Evolutionary conservation across 164 flowering plant genomes (phyloP).

Genomic region (Aristolochia fimbriata): DNA sequence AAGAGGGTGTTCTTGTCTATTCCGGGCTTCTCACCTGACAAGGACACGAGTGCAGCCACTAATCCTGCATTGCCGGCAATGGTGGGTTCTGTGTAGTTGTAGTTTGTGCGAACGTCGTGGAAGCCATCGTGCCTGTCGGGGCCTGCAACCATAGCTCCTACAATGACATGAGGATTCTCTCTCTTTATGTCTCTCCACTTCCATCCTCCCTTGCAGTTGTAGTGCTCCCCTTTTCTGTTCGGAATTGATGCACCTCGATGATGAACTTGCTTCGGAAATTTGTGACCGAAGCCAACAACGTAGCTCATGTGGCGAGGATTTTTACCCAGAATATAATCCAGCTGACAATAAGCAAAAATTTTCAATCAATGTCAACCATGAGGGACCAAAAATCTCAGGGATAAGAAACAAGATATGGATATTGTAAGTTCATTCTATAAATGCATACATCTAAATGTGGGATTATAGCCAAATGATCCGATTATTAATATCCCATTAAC

Average conservation of each 20-base stretch:
- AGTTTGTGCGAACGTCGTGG: conserved; percentile 69
- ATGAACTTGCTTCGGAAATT: conserved; percentile 82
- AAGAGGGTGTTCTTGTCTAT: conserved; percentile 94
- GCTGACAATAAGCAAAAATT: conserved; percentile 33
- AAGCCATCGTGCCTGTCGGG: conserved; percentile 86
- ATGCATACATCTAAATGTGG: too few relatives aligned
- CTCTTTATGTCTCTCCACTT: conserved; percentile 75
- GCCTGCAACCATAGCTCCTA: conserved; percentile 98
- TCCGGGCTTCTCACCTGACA: conserved; percentile 52
- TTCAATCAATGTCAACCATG: neutral
- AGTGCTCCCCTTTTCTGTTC: conserved; percentile 51
- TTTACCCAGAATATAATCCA: conserved; percentile 87
- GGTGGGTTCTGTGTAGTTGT: conserved; percentile 93
- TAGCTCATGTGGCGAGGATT: conserved; percentile 95
- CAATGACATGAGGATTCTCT: conserved; percentile 76
- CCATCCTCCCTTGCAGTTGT: conserved; percentile 93
- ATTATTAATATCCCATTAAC: too few relatives aligned
- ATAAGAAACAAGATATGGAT: too few relatives aligned
- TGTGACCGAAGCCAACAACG: conserved; percentile 74
- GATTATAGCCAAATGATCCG: too few relatives aligned
- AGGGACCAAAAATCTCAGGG: neutral
- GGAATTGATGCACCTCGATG: conserved; percentile 95
- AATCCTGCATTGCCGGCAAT: conserved; percentile 94
- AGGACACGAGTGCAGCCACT: conserved; percentile 87
- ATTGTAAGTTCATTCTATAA: too few relatives aligned